These are phyloP conservation scores for Phlyctochytrium bullatum DNA, from an alignment of 192 early-diverging fungal species.

Conservation along the genomic window DNA sequence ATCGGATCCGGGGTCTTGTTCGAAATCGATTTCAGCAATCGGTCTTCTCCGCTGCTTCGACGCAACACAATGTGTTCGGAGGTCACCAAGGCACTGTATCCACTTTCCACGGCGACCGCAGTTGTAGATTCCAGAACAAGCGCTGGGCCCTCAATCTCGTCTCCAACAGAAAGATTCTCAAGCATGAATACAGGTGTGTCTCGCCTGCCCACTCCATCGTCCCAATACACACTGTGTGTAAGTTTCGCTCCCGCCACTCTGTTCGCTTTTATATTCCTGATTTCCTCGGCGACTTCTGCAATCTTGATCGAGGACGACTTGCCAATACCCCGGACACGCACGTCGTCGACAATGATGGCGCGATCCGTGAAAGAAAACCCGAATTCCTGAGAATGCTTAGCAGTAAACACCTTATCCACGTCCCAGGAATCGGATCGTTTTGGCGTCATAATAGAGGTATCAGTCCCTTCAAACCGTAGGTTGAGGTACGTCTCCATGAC, in stretches of 20 bases:
- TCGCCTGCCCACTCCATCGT: conserved; percentile 55
- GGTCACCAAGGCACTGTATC: conserved; percentile 74
- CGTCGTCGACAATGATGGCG: conserved; percentile 82
- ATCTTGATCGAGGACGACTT: conserved; percentile 20
- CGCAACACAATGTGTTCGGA: conserved; percentile 48
- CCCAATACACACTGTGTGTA: conserved; percentile 69
- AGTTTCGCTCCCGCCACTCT: conserved; percentile 36
- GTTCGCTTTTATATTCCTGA: conserved; percentile 25
- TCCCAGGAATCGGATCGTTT: conserved; percentile 63
- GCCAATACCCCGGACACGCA: conserved; percentile 87
- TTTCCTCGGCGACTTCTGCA: conserved; percentile 49
- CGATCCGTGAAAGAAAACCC: conserved; percentile 87
- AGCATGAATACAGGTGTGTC: conserved; percentile 74
- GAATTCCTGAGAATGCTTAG: conserved; percentile 87
- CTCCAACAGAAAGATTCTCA: conserved; percentile 59
- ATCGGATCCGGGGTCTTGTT: conserved; percentile 73
- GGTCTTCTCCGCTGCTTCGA: conserved; percentile 33
- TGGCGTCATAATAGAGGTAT: conserved; percentile 86
- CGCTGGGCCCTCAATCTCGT: conserved; percentile 75
- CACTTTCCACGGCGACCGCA: conserved; percentile 83
- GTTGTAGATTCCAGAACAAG: conserved; percentile 88
- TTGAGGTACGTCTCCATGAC: conserved; percentile 73
- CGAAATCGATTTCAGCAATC: conserved; percentile 44
- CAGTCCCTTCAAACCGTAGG: conserved; percentile 90
- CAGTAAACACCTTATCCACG: conserved; percentile 66